These are phyloP conservation scores for Hirsutella rhossiliensis DNA, from an alignment of 2,329 filamentous ascomycete genomes.

Conservation along the genomic window DNA sequence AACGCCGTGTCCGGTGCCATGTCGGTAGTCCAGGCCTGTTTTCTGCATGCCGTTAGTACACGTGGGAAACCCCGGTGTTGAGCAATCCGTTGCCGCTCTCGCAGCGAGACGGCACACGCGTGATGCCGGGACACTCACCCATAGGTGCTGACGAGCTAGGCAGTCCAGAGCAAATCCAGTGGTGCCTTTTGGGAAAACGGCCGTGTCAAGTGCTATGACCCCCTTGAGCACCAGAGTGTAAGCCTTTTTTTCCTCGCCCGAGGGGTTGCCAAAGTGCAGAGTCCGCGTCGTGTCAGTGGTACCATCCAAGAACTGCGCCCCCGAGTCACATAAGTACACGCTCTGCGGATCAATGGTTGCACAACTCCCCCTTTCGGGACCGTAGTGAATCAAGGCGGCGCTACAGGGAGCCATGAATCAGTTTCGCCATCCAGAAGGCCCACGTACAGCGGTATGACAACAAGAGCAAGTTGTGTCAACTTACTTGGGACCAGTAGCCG, in stretches of 20 bases:
- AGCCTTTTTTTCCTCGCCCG: conserved; percentile 70
- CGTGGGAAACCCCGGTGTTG: background rate
- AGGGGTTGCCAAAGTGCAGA: conserved; percentile 79
- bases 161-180: conserved; percentile 86
- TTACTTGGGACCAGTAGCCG: conserved; percentile 71
- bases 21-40: conserved; percentile 82
- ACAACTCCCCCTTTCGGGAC: conserved; percentile 72
- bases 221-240: conserved; percentile 95
- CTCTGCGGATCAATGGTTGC: conserved; percentile 71
- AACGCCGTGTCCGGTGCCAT: conserved; percentile 92
- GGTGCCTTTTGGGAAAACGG: conserved; percentile 87
- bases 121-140: conserved; percentile 44
- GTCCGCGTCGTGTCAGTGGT: conserved; percentile 95
- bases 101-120: background rate
- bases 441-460: too few relatives aligned
- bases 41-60: conserved; percentile 15
- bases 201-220: conserved; percentile 76
- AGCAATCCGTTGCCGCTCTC: background rate
- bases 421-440: background rate
- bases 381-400: conserved; percentile 93
- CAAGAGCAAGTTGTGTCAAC: conserved; percentile 12
- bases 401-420: conserved; percentile 29
- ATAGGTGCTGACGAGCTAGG: conserved; percentile 81
- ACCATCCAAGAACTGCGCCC: conserved; percentile 90
- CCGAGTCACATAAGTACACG: conserved; percentile 93